phyloP scores from a whole-genome alignment of 1,284 basidiomycete species.

The Leccinum pachyderme region DNA sequence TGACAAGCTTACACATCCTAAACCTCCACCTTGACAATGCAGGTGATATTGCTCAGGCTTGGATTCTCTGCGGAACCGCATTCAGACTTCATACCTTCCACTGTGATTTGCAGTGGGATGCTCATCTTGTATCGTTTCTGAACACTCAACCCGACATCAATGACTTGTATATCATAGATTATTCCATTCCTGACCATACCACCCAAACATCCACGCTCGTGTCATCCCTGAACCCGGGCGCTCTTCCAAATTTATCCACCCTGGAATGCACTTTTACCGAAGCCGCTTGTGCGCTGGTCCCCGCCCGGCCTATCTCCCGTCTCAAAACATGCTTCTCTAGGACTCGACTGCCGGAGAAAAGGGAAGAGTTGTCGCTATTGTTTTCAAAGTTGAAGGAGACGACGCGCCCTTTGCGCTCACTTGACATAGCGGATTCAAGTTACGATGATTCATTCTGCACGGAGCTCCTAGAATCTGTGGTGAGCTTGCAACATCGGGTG shows the following conservation, averaged over 20 bases:
- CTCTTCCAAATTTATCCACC: constrained; percentile 47
- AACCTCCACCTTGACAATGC: constrained; percentile 40
- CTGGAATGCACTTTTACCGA: constrained; percentile 67
- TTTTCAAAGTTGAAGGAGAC: constrained; percentile 45
- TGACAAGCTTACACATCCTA: constrained; percentile 47
- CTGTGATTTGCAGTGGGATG: constrained; percentile 65
- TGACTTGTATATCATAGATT: constrained; percentile 62
- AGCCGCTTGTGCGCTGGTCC: constrained; percentile 55
- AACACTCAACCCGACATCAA: constrained; percentile 47
- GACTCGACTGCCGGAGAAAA: constrained; percentile 46
- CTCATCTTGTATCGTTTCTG: constrained; percentile 52
- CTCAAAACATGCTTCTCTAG: constrained; percentile 69
- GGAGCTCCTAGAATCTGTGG: constrained; percentile 46
- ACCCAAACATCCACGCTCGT: constrained; percentile 4
- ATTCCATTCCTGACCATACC: constrained; percentile 33
- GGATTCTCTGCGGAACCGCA: constrained; percentile 47
- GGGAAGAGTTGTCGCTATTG: constrained; percentile 47
- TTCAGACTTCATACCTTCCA: constrained; percentile 59
- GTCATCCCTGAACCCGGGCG: constrained; percentile 30
- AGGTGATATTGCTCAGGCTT: constrained; percentile 43
- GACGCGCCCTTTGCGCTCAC: constrained; percentile 42
- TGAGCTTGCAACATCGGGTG: constrained; percentile 35
- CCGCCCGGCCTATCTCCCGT: constrained; percentile 52
- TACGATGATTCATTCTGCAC: constrained; percentile 54
- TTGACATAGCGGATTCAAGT: constrained; percentile 60